Evolutionary conservation across 495 filamentous ascomycete species (phyloP).

Genomic region (Penicillium goetzii): DNA sequence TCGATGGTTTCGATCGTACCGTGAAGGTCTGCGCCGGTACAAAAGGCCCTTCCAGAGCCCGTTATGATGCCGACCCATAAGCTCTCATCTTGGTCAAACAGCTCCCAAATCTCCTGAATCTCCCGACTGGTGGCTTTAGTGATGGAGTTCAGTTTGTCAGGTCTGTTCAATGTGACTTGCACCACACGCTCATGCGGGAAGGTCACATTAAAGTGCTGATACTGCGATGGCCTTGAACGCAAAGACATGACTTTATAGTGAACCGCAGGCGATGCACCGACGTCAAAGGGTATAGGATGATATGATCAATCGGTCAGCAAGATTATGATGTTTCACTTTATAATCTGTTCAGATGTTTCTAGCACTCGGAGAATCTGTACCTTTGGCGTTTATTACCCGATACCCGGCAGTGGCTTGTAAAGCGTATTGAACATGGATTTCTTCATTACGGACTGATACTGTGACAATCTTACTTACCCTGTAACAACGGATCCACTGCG

Average conservation of each 20-base stretch:
- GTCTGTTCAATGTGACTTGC: conserved; percentile 49
- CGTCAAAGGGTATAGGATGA: neutral
- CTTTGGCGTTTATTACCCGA: neutral
- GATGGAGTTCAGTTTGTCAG: conserved; percentile 54
- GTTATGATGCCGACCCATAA: conserved; percentile 60
- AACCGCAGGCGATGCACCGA: neutral
- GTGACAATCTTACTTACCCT: neutral
- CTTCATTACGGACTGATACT: neutral
- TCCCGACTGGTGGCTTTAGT: conserved; percentile 50
- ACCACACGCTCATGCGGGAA: conserved; percentile 48
- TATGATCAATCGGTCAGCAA: neutral
- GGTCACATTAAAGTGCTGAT: conserved; percentile 39
- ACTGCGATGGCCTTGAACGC: conserved; percentile 21
- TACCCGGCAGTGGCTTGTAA: neutral
- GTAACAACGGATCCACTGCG: neutral
- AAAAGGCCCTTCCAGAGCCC: conserved; percentile 58
- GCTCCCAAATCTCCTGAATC: conserved; percentile 53
- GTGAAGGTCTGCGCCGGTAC: conserved; percentile 59
- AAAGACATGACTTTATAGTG: conserved; percentile 28
- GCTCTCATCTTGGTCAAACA: conserved; percentile 54
- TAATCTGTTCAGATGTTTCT: neutral
- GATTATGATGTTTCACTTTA: neutral
- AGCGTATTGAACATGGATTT: neutral
- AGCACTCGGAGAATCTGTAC: neutral
- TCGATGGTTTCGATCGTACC: conserved; percentile 24